phyloP scores from a whole-genome alignment of 1,284 basidiomycete genomes.

The Testicularia cyperi region DNA sequence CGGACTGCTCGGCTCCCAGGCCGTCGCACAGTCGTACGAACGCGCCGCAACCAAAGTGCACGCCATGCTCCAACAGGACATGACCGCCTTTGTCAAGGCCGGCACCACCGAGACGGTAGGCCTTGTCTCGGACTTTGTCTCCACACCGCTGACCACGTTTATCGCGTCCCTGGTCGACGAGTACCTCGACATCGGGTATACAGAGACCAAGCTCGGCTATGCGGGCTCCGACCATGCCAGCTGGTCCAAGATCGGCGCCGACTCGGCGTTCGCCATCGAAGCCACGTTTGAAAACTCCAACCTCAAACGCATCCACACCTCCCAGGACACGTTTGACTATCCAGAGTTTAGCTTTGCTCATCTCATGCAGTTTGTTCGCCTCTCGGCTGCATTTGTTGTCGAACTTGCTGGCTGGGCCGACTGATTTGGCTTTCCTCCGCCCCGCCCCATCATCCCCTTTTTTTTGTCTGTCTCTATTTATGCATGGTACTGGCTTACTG shows the following conservation, averaged over 20 bases:
- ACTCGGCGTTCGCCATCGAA: constrained; percentile 59
- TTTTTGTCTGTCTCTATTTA: too few species aligned
- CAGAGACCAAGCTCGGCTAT: constrained; percentile 76
- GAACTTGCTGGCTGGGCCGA: constrained; percentile 49
- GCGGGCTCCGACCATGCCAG: constrained; percentile 76
- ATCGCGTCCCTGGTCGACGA: constrained; percentile 71
- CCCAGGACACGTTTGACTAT: constrained; percentile 33
- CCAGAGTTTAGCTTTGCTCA: constrained; percentile 53
- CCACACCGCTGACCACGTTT: constrained; percentile 71
- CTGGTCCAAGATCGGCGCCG: constrained; percentile 60
- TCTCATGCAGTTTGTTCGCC: constrained; percentile 50
- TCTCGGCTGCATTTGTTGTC: constrained; percentile 49
- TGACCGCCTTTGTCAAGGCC: constrained; percentile 81
- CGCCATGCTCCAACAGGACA: constrained; percentile 71
- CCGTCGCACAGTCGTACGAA: constrained; percentile 79
- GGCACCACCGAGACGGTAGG: constrained; percentile 85
- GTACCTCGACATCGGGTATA: constrained; percentile 65
- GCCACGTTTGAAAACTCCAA: constrained; percentile 52
- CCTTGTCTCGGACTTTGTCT: constrained; percentile 84
- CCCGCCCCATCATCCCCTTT: too few species aligned
- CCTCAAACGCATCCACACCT: constrained; percentile 46
- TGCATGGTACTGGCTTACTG: too few species aligned
- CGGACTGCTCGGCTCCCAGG: constrained; percentile 91
- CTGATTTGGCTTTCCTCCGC: too few species aligned
- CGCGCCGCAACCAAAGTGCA: constrained; percentile 68